Percentiles rank a stretch among this genome's conserved stretches.
Conservation (phyloP, 441 rosid species). For the Erodium chrysanthum region DNA sequence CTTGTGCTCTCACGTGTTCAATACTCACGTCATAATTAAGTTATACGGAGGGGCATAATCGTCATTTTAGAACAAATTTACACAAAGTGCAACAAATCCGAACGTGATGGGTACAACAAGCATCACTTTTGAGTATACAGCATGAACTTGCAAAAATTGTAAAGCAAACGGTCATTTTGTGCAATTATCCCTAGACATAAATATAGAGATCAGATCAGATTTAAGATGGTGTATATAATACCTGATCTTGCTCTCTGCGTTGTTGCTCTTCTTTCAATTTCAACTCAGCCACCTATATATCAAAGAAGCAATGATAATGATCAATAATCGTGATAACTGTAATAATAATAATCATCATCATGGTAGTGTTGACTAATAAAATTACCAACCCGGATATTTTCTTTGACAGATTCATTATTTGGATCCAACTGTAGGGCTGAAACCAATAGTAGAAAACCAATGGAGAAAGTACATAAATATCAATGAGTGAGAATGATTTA, state of each 20-base stretch:
- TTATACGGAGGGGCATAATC: background rate
- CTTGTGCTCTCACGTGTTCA: background rate
- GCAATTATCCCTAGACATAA: background rate
- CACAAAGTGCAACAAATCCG: too few species aligned
- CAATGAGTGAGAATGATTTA: too few species aligned
- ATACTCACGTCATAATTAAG: background rate
- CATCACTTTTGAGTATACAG: too few species aligned
- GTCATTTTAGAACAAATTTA: too few species aligned
- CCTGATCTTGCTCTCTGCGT: constrained; percentile 42
- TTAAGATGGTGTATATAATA: constrained; percentile 1
- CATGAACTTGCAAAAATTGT: too few species aligned
- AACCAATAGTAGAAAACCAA: constrained; percentile 5
- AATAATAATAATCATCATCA: background rate
- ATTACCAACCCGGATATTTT: constrained; percentile 56
- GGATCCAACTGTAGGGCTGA: constrained; percentile 81
- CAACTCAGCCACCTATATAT: constrained; percentile 53
- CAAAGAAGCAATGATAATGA: background rate
- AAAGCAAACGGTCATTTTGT: too few species aligned
- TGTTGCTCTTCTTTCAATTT: constrained; percentile 52
- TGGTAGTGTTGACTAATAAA: background rate
- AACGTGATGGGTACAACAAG: too few species aligned
- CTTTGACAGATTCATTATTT: constrained; percentile 53
- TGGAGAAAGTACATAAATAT: background rate
- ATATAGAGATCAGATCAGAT: background rate
- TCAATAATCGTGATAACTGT: background rate